Conservation (phyloP, 768 basidiomycete genomes). For the Boletus sp. region DNA sequence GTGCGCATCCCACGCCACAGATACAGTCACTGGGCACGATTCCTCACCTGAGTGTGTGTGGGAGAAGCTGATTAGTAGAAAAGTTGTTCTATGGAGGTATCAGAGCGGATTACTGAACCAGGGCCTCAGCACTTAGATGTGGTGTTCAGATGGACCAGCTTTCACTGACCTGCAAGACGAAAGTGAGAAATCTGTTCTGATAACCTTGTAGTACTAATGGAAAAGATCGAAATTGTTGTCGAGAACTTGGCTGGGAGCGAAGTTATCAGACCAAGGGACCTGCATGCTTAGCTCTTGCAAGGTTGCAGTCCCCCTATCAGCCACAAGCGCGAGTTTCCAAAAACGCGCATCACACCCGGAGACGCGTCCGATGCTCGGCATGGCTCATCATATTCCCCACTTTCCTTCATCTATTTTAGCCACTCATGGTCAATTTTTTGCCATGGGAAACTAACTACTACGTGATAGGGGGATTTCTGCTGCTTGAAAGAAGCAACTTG, state of each 20-base stretch:
- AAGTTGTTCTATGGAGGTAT: not conserved
- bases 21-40: not conserved
- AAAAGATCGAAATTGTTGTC: not conserved
- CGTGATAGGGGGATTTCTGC: not conserved
- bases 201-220: not conserved
- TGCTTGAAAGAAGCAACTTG: not conserved
- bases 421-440: not conserved
- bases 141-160: not conserved
- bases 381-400: not conserved
- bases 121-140: not conserved
- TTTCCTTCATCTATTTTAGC: not conserved
- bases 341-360: not conserved
- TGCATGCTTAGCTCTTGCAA: no score
- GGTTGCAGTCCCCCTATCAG: no score
- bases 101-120: not conserved
- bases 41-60: not conserved
- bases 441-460: not conserved
- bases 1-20: no score
- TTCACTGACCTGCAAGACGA: not conserved
- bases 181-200: not conserved
- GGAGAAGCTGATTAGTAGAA: not conserved
- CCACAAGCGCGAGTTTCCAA: not conserved
- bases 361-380: not conserved
- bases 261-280: not conserved
- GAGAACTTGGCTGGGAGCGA: not conserved